Evolutionary conservation across 352 stramenopile genomes (phyloP), one percentile per base, ranked within the genome.

Genomic region (Phytophthora boehmeriae): DNA sequence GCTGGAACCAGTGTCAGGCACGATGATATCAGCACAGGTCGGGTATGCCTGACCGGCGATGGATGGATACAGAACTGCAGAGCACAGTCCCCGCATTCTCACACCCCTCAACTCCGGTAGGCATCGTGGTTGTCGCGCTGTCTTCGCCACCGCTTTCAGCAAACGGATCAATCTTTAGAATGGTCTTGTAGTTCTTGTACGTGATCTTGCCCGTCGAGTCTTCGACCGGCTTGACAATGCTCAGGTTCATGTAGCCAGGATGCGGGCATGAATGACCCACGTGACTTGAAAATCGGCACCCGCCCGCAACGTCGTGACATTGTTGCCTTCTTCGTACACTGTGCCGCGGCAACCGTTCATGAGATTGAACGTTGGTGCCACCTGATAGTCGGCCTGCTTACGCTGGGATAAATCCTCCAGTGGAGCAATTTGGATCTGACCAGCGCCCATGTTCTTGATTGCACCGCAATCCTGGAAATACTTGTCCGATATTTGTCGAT

Each of bases 211-310:
- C 76, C 3, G 48, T 59, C 1, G 66, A 50, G 22, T 77, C 73
- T 1, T 49, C 64, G 46, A 49, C 73, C 3, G 77, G 77, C 50
- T 84, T 84, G 47, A 87, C 64, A 27, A 89, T 76, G 45, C 56
- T 78, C 30, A 89, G 63, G 43, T 78, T 76, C 53, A 81, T 71
- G 46, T 52, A 75, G 11, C 77, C 75, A 3, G 77, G 77, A 59
- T 89, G 80, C 4, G 80, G 77, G 77, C 77, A 62, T 83, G 60
- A 57, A 89, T 83, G 8, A 42, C 68, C 48, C 55, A 89, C 35
- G 60, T 59, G 39, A 79, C 72, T 17, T 72, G 65, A 36, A 77
- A 77, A 0, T 58, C 16, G 17, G 39, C 39, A n/a, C 66, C 70
- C 6, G 60, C 32, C 28, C 56, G 30, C 2, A 79, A 17, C 39